Conservation (phyloP, 2,329 filamentous ascomycete genomes). For the Penicillium sp. region DNA sequence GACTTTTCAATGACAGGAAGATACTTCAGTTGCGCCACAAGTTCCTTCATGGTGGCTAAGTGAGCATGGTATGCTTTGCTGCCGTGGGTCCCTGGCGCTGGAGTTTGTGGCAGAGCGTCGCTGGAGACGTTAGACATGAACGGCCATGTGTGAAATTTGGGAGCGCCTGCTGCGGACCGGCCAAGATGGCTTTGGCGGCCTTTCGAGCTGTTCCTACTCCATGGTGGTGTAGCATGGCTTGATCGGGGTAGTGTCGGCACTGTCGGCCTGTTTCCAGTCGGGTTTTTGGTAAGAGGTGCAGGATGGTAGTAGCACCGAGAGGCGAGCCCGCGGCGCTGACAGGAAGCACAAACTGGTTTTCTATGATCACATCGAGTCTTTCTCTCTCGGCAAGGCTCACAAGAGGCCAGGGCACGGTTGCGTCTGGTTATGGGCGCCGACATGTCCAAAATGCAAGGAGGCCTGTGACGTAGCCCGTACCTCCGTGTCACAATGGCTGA, state of each 20-base stretch:
- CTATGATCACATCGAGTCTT: constrained; percentile 30
- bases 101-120: constrained; percentile 2
- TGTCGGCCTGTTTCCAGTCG: constrained; percentile 6
- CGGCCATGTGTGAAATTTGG: constrained; percentile 24
- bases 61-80: constrained; percentile 15
- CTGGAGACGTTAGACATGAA: constrained; percentile 18
- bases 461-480: neutral
- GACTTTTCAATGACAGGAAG: constrained; percentile 21
- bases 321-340: constrained; percentile 24
- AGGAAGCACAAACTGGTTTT: constrained; percentile 29
- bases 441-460: constrained; percentile 11
- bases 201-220: neutral
- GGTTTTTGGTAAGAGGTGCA: constrained; percentile 24
- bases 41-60: constrained; percentile 17
- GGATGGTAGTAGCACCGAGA: constrained; percentile 32
- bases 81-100: constrained; percentile 4
- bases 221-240: constrained; percentile 1
- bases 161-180: constrained; percentile 11
- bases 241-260: neutral
- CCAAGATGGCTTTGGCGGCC: neutral
- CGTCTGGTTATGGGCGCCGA: constrained; percentile 20
- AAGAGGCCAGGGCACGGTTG: constrained; percentile 29
- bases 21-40: constrained; percentile 19
- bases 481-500: neutral
- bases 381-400: constrained; percentile 29